A percentile compares a stretch with the other conserved stretches of the same genome.
Evolutionary conservation across 2,329 filamentous ascomycete genomes (phyloP).

Genomic region (Simplicillium aogashimaense): DNA sequence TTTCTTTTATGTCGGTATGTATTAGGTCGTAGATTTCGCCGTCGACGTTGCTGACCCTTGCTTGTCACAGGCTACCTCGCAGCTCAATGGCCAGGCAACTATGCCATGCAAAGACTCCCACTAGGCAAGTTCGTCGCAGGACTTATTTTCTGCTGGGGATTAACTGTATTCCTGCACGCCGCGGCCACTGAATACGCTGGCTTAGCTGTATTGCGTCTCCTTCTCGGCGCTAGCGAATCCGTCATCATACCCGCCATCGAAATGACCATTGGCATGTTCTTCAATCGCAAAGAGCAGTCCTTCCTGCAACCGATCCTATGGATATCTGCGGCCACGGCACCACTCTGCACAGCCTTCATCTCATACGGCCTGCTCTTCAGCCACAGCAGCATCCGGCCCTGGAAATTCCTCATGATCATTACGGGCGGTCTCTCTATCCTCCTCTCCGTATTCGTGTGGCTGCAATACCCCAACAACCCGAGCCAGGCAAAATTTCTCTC

Average conservation of each 20-base stretch:
- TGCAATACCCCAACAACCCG: too few species aligned
- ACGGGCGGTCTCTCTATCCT: too few species aligned
- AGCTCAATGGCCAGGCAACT: conserved; percentile 26
- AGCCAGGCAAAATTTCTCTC: too few species aligned
- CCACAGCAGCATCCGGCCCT: conserved; percentile 18
- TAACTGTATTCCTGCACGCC: conserved; percentile 14
- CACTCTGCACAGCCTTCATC: conserved; percentile 26
- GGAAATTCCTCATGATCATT: conserved; percentile 23
- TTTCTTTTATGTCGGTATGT: conserved; percentile 28
- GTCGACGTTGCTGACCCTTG: too few species aligned
- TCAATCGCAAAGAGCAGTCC: conserved; percentile 22
- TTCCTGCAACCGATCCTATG: conserved; percentile 22
- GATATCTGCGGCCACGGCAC: conserved; percentile 20
- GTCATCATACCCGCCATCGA: conserved; percentile 28
- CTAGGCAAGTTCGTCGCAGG: conserved; percentile 24
- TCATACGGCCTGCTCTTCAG: conserved; percentile 29
- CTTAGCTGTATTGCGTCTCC: conserved; percentile 23
- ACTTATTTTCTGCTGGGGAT: conserved; percentile 21
- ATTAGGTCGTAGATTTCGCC: too few species aligned
- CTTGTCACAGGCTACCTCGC: conserved; percentile 20
- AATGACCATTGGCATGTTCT: conserved; percentile 29
- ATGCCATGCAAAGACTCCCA: conserved; percentile 26
- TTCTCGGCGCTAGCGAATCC: conserved; percentile 23
- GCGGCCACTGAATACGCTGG: conserved; percentile 22
- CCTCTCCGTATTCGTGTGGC: too few species aligned